phyloP scores from a whole-genome alignment of 495 filamentous ascomycete genomes.

The Achaetomiella virescens region DNA sequence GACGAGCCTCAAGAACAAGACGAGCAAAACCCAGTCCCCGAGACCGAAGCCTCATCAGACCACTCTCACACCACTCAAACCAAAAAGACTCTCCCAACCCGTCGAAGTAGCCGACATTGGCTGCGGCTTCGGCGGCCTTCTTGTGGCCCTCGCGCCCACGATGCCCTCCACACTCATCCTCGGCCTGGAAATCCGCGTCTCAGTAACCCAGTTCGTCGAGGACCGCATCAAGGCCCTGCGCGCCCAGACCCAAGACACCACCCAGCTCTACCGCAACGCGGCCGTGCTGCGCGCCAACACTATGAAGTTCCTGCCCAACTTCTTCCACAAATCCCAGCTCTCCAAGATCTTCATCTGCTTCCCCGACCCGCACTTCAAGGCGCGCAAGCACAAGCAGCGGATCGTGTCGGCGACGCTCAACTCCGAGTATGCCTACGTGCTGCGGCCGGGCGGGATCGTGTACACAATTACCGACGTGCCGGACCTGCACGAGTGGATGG shows the following conservation, averaged over 20 bases:
- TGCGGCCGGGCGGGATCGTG: slow-evolving; percentile 74
- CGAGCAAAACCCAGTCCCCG: slow-evolving; percentile 6
- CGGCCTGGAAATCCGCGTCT: slow-evolving; percentile 82
- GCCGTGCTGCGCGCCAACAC: slow-evolving; percentile 82
- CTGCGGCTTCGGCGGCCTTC: slow-evolving; percentile 88
- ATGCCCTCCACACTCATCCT: slow-evolving; percentile 72
- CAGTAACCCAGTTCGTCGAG: slow-evolving; percentile 83
- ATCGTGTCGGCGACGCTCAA: slow-evolving; percentile 85
- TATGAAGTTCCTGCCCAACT: slow-evolving; percentile 98
- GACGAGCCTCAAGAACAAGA: too few species aligned
- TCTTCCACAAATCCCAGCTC: slow-evolving; percentile 73
- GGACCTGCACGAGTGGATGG: slow-evolving; percentile 90
- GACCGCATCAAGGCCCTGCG: slow-evolving; percentile 79
- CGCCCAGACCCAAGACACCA: slow-evolving; percentile 50
- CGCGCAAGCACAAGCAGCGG: slow-evolving; percentile 90
- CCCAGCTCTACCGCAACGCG: slow-evolving; percentile 69
- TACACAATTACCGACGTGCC: slow-evolving; percentile 98
- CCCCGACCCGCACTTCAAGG: slow-evolving; percentile 97
- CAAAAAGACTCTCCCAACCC: slow-evolving; percentile 50
- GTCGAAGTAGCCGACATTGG: slow-evolving; percentile 97
- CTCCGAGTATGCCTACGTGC: slow-evolving; percentile 86
- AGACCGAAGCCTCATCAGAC: slow-evolving; percentile 19
- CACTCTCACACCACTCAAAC: slow-evolving; percentile 13
- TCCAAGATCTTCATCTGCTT: slow-evolving; percentile 95
- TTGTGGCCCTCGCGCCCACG: slow-evolving; percentile 75